Base-by-base conservation (phyloP, 2,329 filamentous ascomycete genomes). In the Alternaria longipes region DNA sequence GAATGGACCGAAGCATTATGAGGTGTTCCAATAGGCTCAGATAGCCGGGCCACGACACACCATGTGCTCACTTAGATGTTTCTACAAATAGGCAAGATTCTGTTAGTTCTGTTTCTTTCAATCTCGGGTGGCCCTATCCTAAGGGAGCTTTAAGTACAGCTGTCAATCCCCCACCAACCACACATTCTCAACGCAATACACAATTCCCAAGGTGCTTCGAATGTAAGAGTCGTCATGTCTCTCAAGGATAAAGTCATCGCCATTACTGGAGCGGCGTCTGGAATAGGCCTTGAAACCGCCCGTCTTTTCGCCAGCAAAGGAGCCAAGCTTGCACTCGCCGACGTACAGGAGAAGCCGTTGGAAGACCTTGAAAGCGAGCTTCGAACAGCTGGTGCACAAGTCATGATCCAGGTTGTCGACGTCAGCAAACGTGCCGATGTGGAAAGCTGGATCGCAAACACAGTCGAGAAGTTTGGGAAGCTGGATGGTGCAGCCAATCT, bases 391-490 rank as follows among this genome's bases (percentile, higher is more conserved):
- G 71, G 72, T 1, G 62, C 62, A 0, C 59, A 70, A 2, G 77
- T 80, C 57, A 63, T 77, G 45, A 55, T 80, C 44, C 76, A 77
- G n/a, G 78, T 75, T 32, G 81, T 87, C 22, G 84, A 87, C 60
- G 78, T 87, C 16, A 82, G 81, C 30, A 79, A 81, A 54, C 78
- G 80, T 50, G 67, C 73, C 5, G 56, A 85, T 28, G 85, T 87
- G 9, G 83, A 87, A 30, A 68, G 68, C 20, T 87, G 85, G 85
- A 81, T 86, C 49, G 80, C 82, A 11, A 47, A 60, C 1, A 75
- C 74, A 5, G 67, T 87, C n/a, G 66, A 77, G n/a, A 78, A 78
- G 32, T 84, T 84, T 54, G 86, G 85, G 5, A 81, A 81, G 53
- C 80, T 77, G 0, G 74, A 76, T 40, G 73, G 74, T 24, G 72